Evolutionary conservation across 108 stramenopile species (phyloP), one percentile per base, ranked within the genome.

Genomic region (Cyclotella atomus): DNA sequence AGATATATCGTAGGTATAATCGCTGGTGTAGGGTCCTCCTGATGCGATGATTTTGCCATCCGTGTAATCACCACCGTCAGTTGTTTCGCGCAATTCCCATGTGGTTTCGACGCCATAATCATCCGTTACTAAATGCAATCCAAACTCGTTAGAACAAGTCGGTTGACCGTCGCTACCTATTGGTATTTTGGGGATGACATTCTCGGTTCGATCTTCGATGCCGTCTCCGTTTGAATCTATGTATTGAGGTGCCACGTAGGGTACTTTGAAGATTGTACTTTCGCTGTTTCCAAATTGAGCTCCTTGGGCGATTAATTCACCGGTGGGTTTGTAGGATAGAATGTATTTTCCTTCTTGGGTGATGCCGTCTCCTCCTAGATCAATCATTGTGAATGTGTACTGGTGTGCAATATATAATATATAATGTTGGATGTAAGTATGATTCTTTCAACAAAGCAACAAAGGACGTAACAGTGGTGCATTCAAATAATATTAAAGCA

Each of bases 91-190:
- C 33, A 79, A 16, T 62, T 79, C 77, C 65, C 70, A 79, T 4
- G 70, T 79, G 33, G 77, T 79, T 65, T 79, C 77, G 1, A 79
- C 65, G n/a, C 77, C 77, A 53, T 79, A 79, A 67, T 79, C 77
- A 67, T 79, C 77, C 43, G 77, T 79, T 12, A 71, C 49, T 61
- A 79, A 54, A 20, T 79, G 46, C 30, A 79, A 41, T 27, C 70
- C 77, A 53, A 79, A 71, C 47, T 71, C 57, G 71, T 79, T 79
- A 2, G 36, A 14, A 57, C 77, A 79, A 19, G 25, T 38, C 35
- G 63, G 63, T 9, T 64, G 29, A 12, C 74, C 74, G 17, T 46
- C 57, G 14, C 34, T 36, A 15, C 43, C 35, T 33, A 75, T 21
- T 23, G 62, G 47, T 34, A 67, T 60, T 27, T 64, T 62, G 14